Evolutionary conservation across 1,284 basidiomycete genomes (phyloP), one percentile per base, ranked within the genome.

Genomic region (Kwoniella shivajii): DNA sequence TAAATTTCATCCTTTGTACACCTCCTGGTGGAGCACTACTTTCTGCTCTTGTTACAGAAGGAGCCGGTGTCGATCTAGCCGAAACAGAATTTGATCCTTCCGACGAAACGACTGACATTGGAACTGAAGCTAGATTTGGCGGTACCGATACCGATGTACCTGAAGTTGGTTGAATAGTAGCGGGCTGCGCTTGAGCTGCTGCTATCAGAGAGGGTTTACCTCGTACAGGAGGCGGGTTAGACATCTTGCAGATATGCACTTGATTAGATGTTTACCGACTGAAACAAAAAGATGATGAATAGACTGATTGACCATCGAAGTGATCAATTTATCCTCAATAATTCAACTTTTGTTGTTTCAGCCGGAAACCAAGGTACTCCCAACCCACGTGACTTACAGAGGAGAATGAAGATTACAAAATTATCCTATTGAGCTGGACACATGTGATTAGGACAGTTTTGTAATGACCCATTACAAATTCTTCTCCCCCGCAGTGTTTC

Each of bases 1-100:
- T 72, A 58, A 79, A 79, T 63, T 77, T 79, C 70, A 76, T 57
- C 56, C 64, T 76, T 7, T 60, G 63, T 3, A 65, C 53, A 11
- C 46, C 60, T 16, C 45, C 52, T 24, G 57, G 33, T 3, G 41
- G 38, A 14, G 45, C 59, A 13, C 46, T 45, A 13, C 54, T 54
- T 18, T 44, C 50, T 9, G 18, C 49, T 18, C 29, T 22, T 10
- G 27, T 42, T 22, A 39, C 24, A 30, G 31, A 20, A 29, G 54
- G 46, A 14, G 49, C 53, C 34, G 53, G 52, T 5, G 59, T 60
- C 10, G 54, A 53, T 3, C 42, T 27, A 37, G 46, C 53, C 27
- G 57, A 59, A 34, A 50, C 24, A 6, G 57, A 54, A 0, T 34
- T 53, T n/a, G 46, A 51, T 11, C 48, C 48, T 22, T 41, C 38